A percentile compares a stretch with the other conserved stretches of the same genome.
These are phyloP conservation scores for Annulohypoxylon nitens DNA, from an alignment of 495 filamentous ascomycete species.

Conservation along the genomic window DNA sequence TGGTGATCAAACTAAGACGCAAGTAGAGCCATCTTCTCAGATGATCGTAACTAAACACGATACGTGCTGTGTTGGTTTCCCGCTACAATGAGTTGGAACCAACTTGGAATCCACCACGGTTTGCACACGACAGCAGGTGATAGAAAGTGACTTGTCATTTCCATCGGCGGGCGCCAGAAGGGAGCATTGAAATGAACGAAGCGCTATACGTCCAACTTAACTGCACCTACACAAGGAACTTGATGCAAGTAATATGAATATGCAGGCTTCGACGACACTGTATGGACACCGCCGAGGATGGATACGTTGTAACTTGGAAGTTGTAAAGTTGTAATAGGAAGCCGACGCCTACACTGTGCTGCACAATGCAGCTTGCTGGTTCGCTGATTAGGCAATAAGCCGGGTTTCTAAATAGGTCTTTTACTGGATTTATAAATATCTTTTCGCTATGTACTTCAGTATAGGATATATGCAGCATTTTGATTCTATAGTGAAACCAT, in stretches of 20 bases:
- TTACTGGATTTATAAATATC: constrained; percentile 25
- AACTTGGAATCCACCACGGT: background rate
- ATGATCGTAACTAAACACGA: constrained; percentile 17
- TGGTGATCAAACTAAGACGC: constrained; percentile 20
- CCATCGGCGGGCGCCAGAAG: constrained; percentile 29
- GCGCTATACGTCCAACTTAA: constrained; percentile 33
- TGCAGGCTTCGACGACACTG: constrained; percentile 25
- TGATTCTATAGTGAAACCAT: background rate
- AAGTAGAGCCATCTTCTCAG: constrained; percentile 9
- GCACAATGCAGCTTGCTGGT: constrained; percentile 21
- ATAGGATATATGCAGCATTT: background rate
- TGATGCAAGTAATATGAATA: constrained; percentile 46
- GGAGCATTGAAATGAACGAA: constrained; percentile 27
- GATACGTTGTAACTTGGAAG: background rate
- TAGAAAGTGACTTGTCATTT: constrained; percentile 39
- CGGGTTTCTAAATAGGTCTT: constrained; percentile 11
- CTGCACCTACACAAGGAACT: constrained; percentile 26
- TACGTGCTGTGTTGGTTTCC: constrained; percentile 15
- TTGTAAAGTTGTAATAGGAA: constrained; percentile 4
- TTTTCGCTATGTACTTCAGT: constrained; percentile 1
- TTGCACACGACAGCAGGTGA: constrained; percentile 35
- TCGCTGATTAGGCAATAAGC: constrained; percentile 25
- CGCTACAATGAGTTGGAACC: constrained; percentile 2
- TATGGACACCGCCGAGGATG: constrained; percentile 13
- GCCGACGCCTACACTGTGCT: constrained; percentile 29